Conservation (phyloP, 2,329 filamentous ascomycete species). For the Botryotinia narcissicola region DNA sequence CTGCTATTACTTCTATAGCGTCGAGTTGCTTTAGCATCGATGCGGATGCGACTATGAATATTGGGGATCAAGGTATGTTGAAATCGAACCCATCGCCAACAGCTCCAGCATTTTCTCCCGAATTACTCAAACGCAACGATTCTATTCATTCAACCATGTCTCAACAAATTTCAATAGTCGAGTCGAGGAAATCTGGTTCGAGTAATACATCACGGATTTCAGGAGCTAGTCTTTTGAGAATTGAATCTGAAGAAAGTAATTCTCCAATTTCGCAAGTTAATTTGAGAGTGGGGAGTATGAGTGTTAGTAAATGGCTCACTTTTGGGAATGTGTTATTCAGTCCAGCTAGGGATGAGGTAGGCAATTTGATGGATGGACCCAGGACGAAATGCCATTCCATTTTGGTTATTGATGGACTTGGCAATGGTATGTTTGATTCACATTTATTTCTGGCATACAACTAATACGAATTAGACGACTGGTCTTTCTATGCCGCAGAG, state of each 20-base stretch:
- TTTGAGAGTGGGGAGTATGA: constrained; percentile 75
- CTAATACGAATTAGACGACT: constrained; percentile 55
- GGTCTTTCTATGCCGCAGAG: constrained; percentile 82
- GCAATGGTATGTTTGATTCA: constrained; percentile 51
- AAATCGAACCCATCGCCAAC: constrained; percentile 44
- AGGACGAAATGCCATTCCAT: constrained; percentile 59
- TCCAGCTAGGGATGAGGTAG: constrained; percentile 71
- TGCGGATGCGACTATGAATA: constrained; percentile 52
- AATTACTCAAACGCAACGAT: constrained; percentile 44
- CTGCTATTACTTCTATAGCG: constrained; percentile 35
- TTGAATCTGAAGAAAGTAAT: constrained; percentile 48
- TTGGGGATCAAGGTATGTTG: constrained; percentile 41
- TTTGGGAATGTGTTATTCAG: constrained; percentile 83
- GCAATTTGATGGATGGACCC: constrained; percentile 43
- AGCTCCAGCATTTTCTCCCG: constrained; percentile 45
- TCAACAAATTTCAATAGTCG: constrained; percentile 21
- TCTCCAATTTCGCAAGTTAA: constrained; percentile 70
- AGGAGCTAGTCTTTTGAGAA: constrained; percentile 25
- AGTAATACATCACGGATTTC: constrained; percentile 28
- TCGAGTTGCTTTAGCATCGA: constrained; percentile 56
- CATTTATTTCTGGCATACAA: background rate
- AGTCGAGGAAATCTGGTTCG: constrained; percentile 28
- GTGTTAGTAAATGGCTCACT: constrained; percentile 83
- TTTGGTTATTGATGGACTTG: constrained; percentile 77
- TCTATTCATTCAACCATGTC: constrained; percentile 22